These are phyloP conservation scores for Prunus armeniaca DNA, from an alignment of 306 rosid species.

Conservation along the genomic window DNA sequence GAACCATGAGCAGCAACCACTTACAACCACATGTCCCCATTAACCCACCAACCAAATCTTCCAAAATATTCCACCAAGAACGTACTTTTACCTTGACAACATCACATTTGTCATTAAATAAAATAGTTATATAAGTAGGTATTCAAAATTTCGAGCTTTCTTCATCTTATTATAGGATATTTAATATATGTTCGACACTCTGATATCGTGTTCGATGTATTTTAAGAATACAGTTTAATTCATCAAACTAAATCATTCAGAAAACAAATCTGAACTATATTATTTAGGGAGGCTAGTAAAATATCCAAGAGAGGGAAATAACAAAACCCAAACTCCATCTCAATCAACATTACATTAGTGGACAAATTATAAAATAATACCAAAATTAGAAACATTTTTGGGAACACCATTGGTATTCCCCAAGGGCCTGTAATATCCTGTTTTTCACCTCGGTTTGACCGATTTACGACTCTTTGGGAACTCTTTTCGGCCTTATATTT, in stretches of 20 bases:
- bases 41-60: background rate
- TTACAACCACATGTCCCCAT: background rate
- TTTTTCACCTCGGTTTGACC: constrained; percentile 39
- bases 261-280: no score
- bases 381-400: background rate
- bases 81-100: background rate
- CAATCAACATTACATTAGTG: background rate
- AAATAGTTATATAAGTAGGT: background rate
- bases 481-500: background rate
- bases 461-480: constrained; percentile 8
- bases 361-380: background rate
- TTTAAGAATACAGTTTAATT: no score
- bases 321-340: background rate
- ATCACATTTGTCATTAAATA: background rate
- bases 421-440: constrained; percentile 1
- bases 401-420: background rate
- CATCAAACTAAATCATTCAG: no score
- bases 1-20: background rate
- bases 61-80: background rate
- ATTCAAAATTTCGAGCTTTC: no score
- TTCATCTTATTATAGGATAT: no score
- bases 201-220: no score
- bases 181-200: no score
- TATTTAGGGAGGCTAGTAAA: background rate
- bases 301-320: background rate